A percentile compares a stretch with the other conserved stretches of the same genome.
These are phyloP conservation scores for Ilex paraguariensis DNA, from an alignment of 305 asterid genomes.

Conservation along the genomic window DNA sequence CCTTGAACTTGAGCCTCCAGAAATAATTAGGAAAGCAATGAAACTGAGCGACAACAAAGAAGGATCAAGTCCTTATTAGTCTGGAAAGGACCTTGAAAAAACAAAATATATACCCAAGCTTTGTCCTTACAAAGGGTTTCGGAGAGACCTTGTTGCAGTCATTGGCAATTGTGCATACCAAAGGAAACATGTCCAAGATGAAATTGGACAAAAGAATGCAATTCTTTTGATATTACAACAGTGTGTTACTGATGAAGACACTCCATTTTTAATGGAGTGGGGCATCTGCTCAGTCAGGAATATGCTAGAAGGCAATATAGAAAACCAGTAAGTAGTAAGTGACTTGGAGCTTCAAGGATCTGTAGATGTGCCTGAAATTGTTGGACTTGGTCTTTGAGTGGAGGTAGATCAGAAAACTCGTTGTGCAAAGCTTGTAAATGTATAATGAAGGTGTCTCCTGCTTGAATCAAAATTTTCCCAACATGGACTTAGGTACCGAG, in stretches of 20 bases:
- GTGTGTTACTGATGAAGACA: conserved; percentile 73
- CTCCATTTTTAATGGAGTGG: conserved; percentile 86
- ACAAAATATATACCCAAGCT: conserved; percentile 22
- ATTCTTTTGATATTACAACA: conserved; percentile 68
- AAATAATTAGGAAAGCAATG: conserved; percentile 47
- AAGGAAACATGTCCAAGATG: conserved; percentile 61
- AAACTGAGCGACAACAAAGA: conserved; percentile 18
- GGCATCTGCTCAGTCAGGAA: conserved; percentile 73
- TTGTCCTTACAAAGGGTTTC: conserved; percentile 79
- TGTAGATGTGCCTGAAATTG: conserved; percentile 61
- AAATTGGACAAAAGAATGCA: conserved; percentile 57
- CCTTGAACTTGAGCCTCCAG: conserved; percentile 66
- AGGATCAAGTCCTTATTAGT: conserved; percentile 16
- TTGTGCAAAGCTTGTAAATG: conserved; percentile 71
- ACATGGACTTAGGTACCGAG: no score
- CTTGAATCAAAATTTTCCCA: no score
- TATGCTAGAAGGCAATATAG: conserved; percentile 67
- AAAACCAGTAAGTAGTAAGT: conserved; percentile 50
- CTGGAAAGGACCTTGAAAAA: conserved; percentile 16
- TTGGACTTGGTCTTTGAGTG: conserved; percentile 59
- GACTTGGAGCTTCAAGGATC: conserved; percentile 61
- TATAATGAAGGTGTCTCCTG: not conserved
- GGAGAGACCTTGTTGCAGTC: conserved; percentile 70
- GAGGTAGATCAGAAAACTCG: conserved; percentile 66
- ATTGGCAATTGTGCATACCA: conserved; percentile 70